phyloP scores from a whole-genome alignment of 2,329 filamentous ascomycete species.

The Chaetomium sp. region DNA sequence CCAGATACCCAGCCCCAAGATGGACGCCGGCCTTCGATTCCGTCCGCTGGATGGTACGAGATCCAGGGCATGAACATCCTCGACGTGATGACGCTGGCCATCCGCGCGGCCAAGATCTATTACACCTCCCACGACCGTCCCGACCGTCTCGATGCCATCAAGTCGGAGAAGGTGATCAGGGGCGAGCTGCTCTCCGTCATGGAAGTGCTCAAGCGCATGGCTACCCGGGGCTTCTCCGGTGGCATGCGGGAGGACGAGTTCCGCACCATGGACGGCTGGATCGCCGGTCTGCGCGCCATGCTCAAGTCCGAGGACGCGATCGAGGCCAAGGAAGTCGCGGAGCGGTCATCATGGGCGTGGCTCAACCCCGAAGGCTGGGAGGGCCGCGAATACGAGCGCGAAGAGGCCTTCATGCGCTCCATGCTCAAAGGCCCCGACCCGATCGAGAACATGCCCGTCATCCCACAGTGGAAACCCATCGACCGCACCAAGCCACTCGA shows the following conservation, averaged over 20 bases:
- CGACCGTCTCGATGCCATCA: slow-evolving; percentile 77
- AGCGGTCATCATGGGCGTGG: slow-evolving; percentile 76
- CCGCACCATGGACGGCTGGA: slow-evolving; percentile 70
- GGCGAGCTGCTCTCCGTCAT: slow-evolving; percentile 78
- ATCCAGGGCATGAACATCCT: slow-evolving; percentile 87
- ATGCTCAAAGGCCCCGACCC: slow-evolving; percentile 40
- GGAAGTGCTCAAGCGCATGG: slow-evolving; percentile 88
- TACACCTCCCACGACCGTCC: slow-evolving; percentile 90
- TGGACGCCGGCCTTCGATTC: slow-evolving; percentile 27
- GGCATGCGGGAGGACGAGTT: slow-evolving; percentile 76
- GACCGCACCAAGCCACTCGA: slow-evolving; percentile 30
- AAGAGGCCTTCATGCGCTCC: slow-evolving; percentile 73
- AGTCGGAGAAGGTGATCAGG: slow-evolving; percentile 78
- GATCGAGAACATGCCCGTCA: slow-evolving; percentile 36
- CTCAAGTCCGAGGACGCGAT: slow-evolving; percentile 69
- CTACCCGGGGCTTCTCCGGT: slow-evolving; percentile 75
- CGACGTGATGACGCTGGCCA: slow-evolving; percentile 90
- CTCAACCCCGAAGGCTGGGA: slow-evolving; percentile 68
- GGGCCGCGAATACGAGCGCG: slow-evolving; percentile 62
- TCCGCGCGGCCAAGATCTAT: slow-evolving; percentile 90
- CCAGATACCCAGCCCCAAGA: slow-evolving; percentile 14
- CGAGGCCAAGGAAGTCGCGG: slow-evolving; percentile 63
- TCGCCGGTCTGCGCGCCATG: slow-evolving; percentile 69
- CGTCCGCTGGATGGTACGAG: slow-evolving; percentile 66
- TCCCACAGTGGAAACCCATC: slow-evolving; percentile 63